phyloP scores from a whole-genome alignment of 352 stramenopile species.

The Blastocystis hominis region DNA sequence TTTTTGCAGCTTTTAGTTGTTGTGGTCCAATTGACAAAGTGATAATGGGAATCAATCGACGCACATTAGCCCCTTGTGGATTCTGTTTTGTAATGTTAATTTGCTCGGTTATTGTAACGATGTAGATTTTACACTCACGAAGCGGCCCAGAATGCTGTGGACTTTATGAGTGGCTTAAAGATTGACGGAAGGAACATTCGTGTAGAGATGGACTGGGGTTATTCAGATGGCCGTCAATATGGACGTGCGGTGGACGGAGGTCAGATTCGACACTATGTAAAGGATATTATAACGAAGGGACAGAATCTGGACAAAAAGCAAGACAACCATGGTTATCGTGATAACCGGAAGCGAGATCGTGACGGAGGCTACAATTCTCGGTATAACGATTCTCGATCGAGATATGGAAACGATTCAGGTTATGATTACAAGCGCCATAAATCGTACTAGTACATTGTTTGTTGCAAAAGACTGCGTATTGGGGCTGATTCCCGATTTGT shows the following conservation, averaged over 20 bases:
- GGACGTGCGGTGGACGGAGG: slow-evolving; percentile 71
- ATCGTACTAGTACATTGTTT: not conserved
- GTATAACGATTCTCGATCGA: not conserved
- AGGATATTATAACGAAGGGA: slow-evolving; percentile 4
- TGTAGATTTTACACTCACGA: slow-evolving; percentile 68
- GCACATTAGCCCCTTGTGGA: slow-evolving; percentile 86
- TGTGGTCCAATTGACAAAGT: slow-evolving; percentile 80
- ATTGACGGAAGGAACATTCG: slow-evolving; percentile 75
- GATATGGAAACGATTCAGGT: not conserved
- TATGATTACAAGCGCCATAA: not conserved
- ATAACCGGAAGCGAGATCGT: not conserved
- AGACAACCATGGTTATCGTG: not conserved
- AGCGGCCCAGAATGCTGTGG: slow-evolving; percentile 69
- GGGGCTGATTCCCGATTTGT: not conserved
- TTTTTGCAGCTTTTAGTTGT: slow-evolving; percentile 81
- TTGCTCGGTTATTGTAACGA: not conserved
- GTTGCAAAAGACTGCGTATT: not conserved
- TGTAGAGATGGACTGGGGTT: slow-evolving; percentile 76
- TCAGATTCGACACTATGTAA: slow-evolving; percentile 68
- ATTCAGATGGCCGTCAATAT: slow-evolving; percentile 74
- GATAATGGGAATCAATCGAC: slow-evolving; percentile 87
- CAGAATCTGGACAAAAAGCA: not conserved
- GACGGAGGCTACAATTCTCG: not conserved
- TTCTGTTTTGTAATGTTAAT: slow-evolving; percentile 93
- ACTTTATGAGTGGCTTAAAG: slow-evolving; percentile 76